Percentiles rank a stretch among this genome's conserved stretches.
Conservation (phyloP, 1,139 yeast genomes). For the Candida sp. region DNA sequence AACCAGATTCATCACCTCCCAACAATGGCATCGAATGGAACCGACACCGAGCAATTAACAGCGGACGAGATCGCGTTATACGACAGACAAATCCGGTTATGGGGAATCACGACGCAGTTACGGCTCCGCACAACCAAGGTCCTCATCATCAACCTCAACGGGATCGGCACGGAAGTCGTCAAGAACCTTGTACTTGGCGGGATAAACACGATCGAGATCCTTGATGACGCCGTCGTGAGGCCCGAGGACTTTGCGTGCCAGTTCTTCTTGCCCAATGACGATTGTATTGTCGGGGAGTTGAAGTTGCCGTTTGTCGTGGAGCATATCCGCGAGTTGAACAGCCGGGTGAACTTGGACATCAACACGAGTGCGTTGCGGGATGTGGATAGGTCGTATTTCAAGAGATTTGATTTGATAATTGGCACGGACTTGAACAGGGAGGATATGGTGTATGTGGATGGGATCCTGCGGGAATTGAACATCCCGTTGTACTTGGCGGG, state of each 20-base stretch:
- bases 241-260: conserved; percentile 78
- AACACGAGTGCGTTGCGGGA: conserved; percentile 37
- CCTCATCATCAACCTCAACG: conserved; percentile 69
- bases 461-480: conserved; percentile 53
- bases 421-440: conserved; percentile 65
- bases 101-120: conserved; percentile 97
- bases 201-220: conserved; percentile 72
- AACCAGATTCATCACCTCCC: background rate
- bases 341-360: conserved; percentile 63
- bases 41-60: conserved; percentile 2
- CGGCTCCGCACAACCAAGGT: conserved; percentile 77
- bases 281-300: conserved; percentile 45
- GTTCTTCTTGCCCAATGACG: conserved; percentile 70
- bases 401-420: conserved; percentile 71
- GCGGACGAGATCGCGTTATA: conserved; percentile 87
- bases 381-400: conserved; percentile 43
- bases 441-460: conserved; percentile 52
- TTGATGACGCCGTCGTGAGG: conserved; percentile 59
- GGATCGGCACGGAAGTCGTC: conserved; percentile 77
- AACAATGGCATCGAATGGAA: background rate
- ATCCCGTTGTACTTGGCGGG: conserved; percentile 75
- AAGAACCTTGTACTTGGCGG: conserved; percentile 93
- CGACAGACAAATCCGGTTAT: conserved; percentile 92
- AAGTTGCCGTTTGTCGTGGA: conserved; percentile 60
- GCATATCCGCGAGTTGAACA: conserved; percentile 73